A percentile compares a stretch with the other conserved stretches of the same genome.
These are phyloP conservation scores for Trametes villosa DNA, from an alignment of 768 basidiomycete genomes.

Conservation along the genomic window DNA sequence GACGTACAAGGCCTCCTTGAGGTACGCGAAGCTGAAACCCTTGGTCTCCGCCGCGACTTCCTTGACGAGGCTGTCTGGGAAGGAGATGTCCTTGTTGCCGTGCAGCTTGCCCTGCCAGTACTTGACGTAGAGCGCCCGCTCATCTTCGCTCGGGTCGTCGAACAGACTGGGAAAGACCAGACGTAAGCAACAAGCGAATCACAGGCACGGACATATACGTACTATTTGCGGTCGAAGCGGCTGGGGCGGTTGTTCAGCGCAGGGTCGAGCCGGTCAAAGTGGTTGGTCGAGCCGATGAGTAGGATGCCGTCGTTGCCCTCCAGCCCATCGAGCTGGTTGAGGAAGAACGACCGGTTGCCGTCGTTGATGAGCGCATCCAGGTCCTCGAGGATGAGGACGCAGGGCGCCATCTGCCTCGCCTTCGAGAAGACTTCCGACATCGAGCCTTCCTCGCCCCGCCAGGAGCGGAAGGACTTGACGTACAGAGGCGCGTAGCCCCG, in stretches of 20 bases:
- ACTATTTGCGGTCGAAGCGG: slow-evolving; percentile 89
- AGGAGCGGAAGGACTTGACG: slow-evolving; percentile 79
- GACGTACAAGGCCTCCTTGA: slow-evolving; percentile 88
- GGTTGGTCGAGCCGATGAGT: slow-evolving; percentile 81
- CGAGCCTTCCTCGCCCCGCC: slow-evolving; percentile 62
- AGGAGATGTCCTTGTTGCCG: slow-evolving; percentile 61
- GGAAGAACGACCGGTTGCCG: slow-evolving; percentile 81
- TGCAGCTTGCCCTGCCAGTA: slow-evolving; percentile 85
- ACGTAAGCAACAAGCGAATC: too few species aligned
- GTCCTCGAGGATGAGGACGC: slow-evolving; percentile 66
- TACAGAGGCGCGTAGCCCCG: slow-evolving; percentile 72
- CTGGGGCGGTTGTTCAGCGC: slow-evolving; percentile 78
- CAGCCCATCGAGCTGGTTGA: slow-evolving; percentile 84
- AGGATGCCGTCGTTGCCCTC: slow-evolving; percentile 81
- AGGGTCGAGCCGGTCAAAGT: slow-evolving; percentile 80
- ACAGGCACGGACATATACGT: slow-evolving; percentile 33
- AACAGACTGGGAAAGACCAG: slow-evolving; percentile 53
- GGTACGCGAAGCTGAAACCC: slow-evolving; percentile 82
- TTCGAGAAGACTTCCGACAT: slow-evolving; percentile 73
- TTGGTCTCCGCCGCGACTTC: slow-evolving; percentile 63
- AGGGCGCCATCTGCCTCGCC: slow-evolving; percentile 72
- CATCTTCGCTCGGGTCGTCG: slow-evolving; percentile 66
- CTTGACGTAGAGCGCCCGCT: slow-evolving; percentile 66
- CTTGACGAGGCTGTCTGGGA: slow-evolving; percentile 66
- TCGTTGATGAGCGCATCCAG: slow-evolving; percentile 83